Percentiles rank a stretch among this genome's conserved stretches.
Conservation (phyloP, 768 basidiomycete species). For the Boletus eberwhitei region DNA sequence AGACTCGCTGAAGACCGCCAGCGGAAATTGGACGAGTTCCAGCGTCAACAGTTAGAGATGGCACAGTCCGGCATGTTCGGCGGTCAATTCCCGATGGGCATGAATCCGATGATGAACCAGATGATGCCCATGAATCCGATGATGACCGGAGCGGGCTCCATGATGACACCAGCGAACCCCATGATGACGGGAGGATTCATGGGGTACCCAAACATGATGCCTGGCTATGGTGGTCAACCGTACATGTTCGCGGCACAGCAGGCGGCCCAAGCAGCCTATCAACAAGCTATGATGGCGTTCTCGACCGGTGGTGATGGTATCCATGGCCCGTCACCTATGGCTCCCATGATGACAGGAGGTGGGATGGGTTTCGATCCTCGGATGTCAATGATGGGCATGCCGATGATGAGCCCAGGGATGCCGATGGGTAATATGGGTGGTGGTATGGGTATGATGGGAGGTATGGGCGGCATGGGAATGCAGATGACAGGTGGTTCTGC, state of each 20-base stretch:
- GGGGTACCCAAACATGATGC: conserved; percentile 42
- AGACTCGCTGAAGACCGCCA: conserved; percentile 90
- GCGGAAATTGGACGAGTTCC: conserved; percentile 87
- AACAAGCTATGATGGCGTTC: conserved; percentile 84
- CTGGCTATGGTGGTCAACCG: conserved; percentile 55
- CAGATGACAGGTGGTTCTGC: conserved; percentile 62
- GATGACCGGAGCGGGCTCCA: conserved; percentile 52
- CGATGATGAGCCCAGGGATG: conserved; percentile 53
- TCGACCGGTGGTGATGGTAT: conserved; percentile 68
- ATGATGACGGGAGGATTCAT: conserved; percentile 52
- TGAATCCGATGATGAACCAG: conserved; percentile 54
- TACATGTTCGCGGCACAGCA: conserved; percentile 87
- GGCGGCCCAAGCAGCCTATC: conserved; percentile 78
- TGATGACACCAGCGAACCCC: conserved; percentile 48
- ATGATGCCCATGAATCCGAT: conserved; percentile 54
- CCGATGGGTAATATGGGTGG: conserved; percentile 43
- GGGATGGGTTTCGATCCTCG: conserved; percentile 65
- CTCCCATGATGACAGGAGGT: conserved; percentile 57
- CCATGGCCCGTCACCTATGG: conserved; percentile 36
- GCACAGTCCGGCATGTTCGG: conserved; percentile 79
- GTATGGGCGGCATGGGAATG: conserved; percentile 43
- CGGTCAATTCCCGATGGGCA: conserved; percentile 41
- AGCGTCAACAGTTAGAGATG: conserved; percentile 86
- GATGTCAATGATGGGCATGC: conserved; percentile 81
- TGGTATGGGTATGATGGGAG: conserved; percentile 39